Evolutionary conservation across 139 green algal species (phyloP).

Genomic region (Bryopsis sp.): DNA sequence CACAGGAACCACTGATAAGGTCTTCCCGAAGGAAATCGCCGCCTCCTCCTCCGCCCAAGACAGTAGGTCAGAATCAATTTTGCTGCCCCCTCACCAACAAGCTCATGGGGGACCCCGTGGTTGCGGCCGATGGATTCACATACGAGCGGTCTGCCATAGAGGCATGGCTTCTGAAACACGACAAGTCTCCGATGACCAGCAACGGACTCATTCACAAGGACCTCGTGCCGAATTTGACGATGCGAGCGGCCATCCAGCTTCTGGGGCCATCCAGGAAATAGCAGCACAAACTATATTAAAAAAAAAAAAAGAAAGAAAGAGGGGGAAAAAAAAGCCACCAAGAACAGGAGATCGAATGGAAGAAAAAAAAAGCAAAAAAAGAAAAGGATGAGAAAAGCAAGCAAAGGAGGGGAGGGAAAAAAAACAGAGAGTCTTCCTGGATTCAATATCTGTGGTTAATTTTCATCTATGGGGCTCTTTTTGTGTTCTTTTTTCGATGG

Average conservation of each 20-base stretch:
- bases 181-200: not conserved
- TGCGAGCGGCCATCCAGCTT: not conserved
- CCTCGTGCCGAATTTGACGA: conserved; percentile 1
- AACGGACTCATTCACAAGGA: not conserved
- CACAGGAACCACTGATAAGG: not conserved
- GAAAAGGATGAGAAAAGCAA: too few species aligned
- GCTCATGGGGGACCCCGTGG: conserved; percentile 38
- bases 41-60: too few species aligned
- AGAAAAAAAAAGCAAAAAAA: too few species aligned
- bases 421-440: too few species aligned
- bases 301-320: too few species aligned
- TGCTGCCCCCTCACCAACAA: conserved; percentile 29
- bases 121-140: conserved; percentile 32
- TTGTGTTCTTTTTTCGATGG: too few species aligned
- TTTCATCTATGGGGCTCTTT: too few species aligned
- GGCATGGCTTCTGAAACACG: not conserved
- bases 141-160: conserved; percentile 39
- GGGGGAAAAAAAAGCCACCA: too few species aligned
- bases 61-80: conserved; percentile 7
- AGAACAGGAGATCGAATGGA: too few species aligned
- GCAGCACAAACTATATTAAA: too few species aligned
- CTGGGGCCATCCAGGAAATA: not conserved
- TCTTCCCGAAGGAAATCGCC: not conserved
- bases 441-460: too few species aligned
- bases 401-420: too few species aligned